These are phyloP conservation scores for Pestalotiopsis fici DNA, from an alignment of 2,329 filamentous ascomycete species.

Conservation along the genomic window DNA sequence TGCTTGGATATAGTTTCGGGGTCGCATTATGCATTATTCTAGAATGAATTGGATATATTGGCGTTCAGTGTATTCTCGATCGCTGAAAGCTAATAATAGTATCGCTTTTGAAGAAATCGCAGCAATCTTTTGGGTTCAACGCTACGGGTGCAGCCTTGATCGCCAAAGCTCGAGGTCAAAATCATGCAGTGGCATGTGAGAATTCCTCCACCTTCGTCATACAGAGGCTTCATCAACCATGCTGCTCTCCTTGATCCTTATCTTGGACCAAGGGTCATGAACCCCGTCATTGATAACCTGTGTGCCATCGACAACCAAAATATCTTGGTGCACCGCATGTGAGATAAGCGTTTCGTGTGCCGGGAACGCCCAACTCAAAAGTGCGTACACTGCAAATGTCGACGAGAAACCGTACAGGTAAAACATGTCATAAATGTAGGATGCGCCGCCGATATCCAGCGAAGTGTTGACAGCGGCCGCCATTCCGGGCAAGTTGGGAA, in stretches of 20 bases:
- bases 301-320: background rate
- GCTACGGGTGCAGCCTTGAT: background rate
- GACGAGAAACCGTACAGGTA: background rate
- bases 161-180: background rate
- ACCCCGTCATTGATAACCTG: background rate
- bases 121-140: background rate
- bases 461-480: conserved; percentile 17
- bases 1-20: background rate
- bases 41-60: background rate
- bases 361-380: background rate
- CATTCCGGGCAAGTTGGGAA: conserved; percentile 58
- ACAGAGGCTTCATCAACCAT: background rate
- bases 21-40: background rate
- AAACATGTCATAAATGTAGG: background rate
- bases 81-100: background rate
- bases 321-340: background rate
- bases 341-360: background rate
- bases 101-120: background rate
- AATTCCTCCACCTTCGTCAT: background rate
- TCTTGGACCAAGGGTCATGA: background rate
- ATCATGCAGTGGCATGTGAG: background rate
- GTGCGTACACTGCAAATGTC: background rate
- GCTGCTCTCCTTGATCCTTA: background rate
- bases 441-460: background rate
- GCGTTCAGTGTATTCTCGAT: background rate